Base-by-base conservation (phyloP, 2,329 filamentous ascomycete genomes). In the Aureobasidium sp. region DNA sequence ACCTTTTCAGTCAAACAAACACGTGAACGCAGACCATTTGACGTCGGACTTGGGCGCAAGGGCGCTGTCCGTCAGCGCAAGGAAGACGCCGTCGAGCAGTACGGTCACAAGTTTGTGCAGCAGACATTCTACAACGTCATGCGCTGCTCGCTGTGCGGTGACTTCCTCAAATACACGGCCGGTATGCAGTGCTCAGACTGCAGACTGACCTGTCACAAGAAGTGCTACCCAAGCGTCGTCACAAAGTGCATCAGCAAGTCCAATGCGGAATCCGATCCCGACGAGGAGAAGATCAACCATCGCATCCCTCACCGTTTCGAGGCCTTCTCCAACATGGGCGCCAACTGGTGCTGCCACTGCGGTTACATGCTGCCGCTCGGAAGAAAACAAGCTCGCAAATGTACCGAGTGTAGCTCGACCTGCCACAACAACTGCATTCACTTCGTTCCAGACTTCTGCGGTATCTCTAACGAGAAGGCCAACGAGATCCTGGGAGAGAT, bases 91-190 rank as follows among this genome's bases (percentile, higher is more conserved):
- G 90, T 97, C 78, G 94, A 99, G 78, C 96, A 97, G 81, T 97
- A 96, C 73, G 94, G 94, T 53, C 94, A 99, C 86, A 99, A 97
- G 78, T 99, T 99, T 72, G 88, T 97, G 62, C 90, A 94, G 71
- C 92, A 97, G 74, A 94, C 97, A 75, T 99, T 99, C 77, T 99
- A 97, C 86, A 99, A 97, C 82, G 97, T 99, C 72, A 99, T 99
- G 94, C 93, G 94, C 65, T 99, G 94, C 77, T 94, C 94, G 15
- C 86, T 97, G 39, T 99, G 94, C 74, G 94, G 92, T 64, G 94
- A 99, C 68, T 97, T 99, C 72, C 87, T 99, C 77, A 99, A 97
- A 74, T 97, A 97, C 74, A 95, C 93, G 53, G 90, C 94, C 26
- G 94, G 94, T 65, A 99, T 99, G 93, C 94, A 99, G 78, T 99